phyloP scores from a whole-genome alignment of 495 filamentous ascomycete genomes.

The Daldinia decipiens region DNA sequence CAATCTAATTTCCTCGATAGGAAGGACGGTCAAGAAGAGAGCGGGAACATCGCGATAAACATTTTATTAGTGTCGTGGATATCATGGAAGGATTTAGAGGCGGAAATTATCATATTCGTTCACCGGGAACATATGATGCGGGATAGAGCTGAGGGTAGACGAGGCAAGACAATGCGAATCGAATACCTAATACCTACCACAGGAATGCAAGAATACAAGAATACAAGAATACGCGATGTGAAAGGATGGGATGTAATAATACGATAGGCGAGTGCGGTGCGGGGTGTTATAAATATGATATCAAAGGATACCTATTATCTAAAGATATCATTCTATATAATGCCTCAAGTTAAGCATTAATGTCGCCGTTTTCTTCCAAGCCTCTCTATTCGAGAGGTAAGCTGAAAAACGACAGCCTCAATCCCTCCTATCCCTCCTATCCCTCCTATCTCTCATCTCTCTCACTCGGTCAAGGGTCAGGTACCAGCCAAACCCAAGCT shows the following conservation, averaged over 20 bases:
- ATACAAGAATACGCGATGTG: background rate
- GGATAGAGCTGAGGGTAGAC: background rate
- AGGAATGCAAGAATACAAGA: background rate
- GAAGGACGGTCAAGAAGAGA: conserved; percentile 7
- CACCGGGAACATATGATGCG: background rate
- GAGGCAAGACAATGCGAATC: background rate
- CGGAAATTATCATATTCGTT: background rate
- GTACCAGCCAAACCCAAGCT: background rate
- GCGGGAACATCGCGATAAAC: background rate
- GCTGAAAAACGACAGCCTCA: conserved; percentile 4
- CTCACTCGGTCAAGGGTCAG: background rate
- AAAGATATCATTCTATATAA: background rate
- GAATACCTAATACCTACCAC: background rate
- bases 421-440: conserved; percentile 3
- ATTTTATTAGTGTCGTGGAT: background rate
- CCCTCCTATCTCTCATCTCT: background rate
- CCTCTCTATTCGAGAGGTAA: background rate
- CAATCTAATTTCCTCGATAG: conserved; percentile 15
- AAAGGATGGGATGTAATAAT: background rate
- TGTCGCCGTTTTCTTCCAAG: background rate
- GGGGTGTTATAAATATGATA: background rate
- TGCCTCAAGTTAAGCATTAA: background rate
- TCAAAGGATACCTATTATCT: background rate
- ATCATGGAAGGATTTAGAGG: conserved; percentile 8
- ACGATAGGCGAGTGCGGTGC: background rate